Evolutionary conservation across 257 asterid genomes (phyloP), one percentile per base, ranked within the genome.

Genomic region (Fraxinus quadrangulata): DNA sequence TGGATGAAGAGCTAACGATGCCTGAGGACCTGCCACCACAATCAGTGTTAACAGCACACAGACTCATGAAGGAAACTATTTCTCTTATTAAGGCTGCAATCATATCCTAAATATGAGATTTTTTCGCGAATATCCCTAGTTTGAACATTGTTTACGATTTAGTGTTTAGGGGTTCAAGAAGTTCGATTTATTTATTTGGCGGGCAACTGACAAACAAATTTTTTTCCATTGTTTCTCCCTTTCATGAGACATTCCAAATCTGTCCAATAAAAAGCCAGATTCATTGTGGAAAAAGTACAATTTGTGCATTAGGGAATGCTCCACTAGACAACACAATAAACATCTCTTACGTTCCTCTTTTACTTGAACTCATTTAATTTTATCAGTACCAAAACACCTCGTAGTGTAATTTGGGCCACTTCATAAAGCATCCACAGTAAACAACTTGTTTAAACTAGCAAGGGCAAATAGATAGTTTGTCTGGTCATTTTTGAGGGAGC

Each of bases 51-150:
- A 80, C 80, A 30, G 86, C 88, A 54, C 70, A 77, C 72, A 67
- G 54, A 63, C 81, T 89, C 54, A 77, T 89, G 65, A 80, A 70
- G 47, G 76, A 83, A 47, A 87, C 90, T 31, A 30, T 84, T 63
- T 73, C 81, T 23, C 77, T 78, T 31, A 87, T 87, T 75, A 79
- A 56, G 69, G 69, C 75, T 68, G 87, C 84, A 31, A 26, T 26
- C 19, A 23, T 24, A 13, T 63, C 33, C 31, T 63, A 10, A 19
- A 59, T 63, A 26, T 24, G 19, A 2, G 19, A 11, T 26, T 63
- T 24, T 31, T 26, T 3, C 2, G 0, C 2, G 69, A 23, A 23
- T 0, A 1, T 63, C 11, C 24, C 16, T 63, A 23, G 19, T 26
- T 24, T 23, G 69, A 59, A 23, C 6, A 23, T 59, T 10, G 67